Base-by-base conservation (phyloP, 768 basidiomycete genomes). In the Mycena polygramma region DNA sequence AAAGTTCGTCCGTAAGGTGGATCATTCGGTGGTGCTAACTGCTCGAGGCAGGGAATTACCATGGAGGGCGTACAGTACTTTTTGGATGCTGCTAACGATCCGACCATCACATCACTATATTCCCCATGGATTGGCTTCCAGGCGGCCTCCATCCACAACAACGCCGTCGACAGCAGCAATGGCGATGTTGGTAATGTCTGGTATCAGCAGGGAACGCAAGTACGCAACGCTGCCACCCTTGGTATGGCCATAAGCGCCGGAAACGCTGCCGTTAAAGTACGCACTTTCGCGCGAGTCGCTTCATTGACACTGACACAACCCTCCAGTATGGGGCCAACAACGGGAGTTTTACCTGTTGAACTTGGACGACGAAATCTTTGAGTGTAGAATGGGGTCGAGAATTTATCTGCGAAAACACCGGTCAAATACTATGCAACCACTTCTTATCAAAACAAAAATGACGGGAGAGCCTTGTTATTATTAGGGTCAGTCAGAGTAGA, bases 111-210 rank as follows among this genome's bases (percentile, higher is more conserved):
- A 17, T 26, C 55, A 2, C 41, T 66, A 30, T 66, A 66, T 22
- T 57, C 64, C n/a, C 6, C 54, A 35, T 66, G 64, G 64, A 66
- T 66, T 19, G 64, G 54, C 7, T 57, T n/a, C 64, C 64, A 57
- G 39, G 64, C n/a, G 13, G 8, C 45, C 14, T 19, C 55, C 6
- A 66, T 66, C 43, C 49, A 17, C 0, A 30, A 57, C 8, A 57
- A 66, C 46, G 45, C 64, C 2, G 11, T n/a, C 7, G 22, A 24
- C 7, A 20, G 9, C 51, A 26, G 17, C 51, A 37, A 35, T 26
- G 45, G 48, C 35, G 41, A 64, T 22, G 26, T 66, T 4, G 64
- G 64, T 10, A 66, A 66, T 49, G 64, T 66, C 26, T 66, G 64
- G 64, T 57, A 46, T 51, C 26, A 49, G 36, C 19, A 14, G 48